Conservation (phyloP, 1,284 basidiomycete genomes). For the Ganoderma leucocontextum region DNA sequence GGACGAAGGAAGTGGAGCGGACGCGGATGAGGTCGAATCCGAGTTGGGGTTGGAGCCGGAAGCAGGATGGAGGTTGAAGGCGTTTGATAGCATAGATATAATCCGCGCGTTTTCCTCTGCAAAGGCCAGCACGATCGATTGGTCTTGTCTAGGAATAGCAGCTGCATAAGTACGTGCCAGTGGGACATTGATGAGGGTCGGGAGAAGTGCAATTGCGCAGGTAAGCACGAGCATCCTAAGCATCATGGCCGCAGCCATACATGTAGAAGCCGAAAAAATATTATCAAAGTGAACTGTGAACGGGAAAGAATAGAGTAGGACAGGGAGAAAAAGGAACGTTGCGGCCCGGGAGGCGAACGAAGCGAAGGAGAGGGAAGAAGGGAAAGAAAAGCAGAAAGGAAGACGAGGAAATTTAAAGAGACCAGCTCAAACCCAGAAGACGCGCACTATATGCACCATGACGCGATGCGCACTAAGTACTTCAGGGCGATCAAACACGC, state of each 20-base stretch:
- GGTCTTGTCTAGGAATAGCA: constrained; percentile 12
- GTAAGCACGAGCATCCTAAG: constrained; percentile 5
- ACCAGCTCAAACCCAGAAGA: not conserved
- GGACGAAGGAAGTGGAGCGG: not conserved
- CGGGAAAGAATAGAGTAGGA: not conserved
- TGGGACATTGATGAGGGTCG: not conserved
- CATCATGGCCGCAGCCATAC: not conserved
- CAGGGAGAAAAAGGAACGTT: not conserved
- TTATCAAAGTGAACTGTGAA: not conserved
- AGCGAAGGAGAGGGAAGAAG: constrained; percentile 1
- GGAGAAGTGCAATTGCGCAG: constrained; percentile 4
- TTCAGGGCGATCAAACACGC: not conserved
- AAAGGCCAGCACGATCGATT: not conserved
- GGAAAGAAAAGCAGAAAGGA: not conserved
- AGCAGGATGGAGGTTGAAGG: not conserved
- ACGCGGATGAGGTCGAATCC: not conserved
- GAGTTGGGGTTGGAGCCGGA: not conserved
- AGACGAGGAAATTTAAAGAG: not conserved
- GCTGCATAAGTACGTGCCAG: constrained; percentile 1
- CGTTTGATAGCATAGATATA: not conserved
- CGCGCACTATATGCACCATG: not conserved
- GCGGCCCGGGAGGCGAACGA: not conserved
- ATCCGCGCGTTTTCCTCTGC: not conserved
- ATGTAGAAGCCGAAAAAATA: not conserved
- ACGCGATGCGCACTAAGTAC: not conserved